Percentiles rank a stretch among this genome's conserved stretches.
Evolutionary conservation across 306 rosid genomes (phyloP).

Genomic region (Canavalia ensiformis): DNA sequence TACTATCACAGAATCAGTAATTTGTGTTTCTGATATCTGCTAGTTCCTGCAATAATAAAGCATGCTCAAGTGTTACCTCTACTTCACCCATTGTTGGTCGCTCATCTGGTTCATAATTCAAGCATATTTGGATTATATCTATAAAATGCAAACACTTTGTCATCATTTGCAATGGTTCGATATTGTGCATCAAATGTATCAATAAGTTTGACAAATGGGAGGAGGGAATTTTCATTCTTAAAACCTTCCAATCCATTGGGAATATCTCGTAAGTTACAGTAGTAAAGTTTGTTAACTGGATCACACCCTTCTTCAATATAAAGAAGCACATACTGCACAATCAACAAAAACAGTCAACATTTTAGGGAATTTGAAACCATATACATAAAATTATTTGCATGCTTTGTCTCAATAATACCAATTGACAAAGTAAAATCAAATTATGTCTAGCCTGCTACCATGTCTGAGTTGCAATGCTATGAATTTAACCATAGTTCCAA

Average conservation of each 20-base stretch:
- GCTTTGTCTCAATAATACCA: constrained; percentile 10
- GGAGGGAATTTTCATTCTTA: constrained; percentile 66
- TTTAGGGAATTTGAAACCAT: background rate
- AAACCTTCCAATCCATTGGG: constrained; percentile 77
- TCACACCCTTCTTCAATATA: constrained; percentile 78
- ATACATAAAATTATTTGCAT: background rate
- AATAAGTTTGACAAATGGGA: constrained; percentile 77
- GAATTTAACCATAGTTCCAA: constrained; percentile 3
- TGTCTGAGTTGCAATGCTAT: constrained; percentile 27
- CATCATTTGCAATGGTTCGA: constrained; percentile 80
- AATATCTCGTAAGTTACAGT: constrained; percentile 77
- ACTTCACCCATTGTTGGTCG: constrained; percentile 52
- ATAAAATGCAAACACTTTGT: constrained; percentile 71
- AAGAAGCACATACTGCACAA: constrained; percentile 74
- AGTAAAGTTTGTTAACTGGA: constrained; percentile 91
- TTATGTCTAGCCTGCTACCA: constrained; percentile 1
- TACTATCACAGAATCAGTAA: too few relatives aligned
- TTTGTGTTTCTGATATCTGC: background rate
- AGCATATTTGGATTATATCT: constrained; percentile 33
- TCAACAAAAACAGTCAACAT: constrained; percentile 37
- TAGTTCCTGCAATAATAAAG: constrained; percentile 34
- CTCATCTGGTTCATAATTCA: background rate
- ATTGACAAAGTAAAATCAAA: constrained; percentile 29
- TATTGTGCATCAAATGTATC: constrained; percentile 82
- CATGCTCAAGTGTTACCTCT: constrained; percentile 39